Base-by-base conservation (phyloP, 257 asterid genomes). In the Salvia miltiorrhiza region DNA sequence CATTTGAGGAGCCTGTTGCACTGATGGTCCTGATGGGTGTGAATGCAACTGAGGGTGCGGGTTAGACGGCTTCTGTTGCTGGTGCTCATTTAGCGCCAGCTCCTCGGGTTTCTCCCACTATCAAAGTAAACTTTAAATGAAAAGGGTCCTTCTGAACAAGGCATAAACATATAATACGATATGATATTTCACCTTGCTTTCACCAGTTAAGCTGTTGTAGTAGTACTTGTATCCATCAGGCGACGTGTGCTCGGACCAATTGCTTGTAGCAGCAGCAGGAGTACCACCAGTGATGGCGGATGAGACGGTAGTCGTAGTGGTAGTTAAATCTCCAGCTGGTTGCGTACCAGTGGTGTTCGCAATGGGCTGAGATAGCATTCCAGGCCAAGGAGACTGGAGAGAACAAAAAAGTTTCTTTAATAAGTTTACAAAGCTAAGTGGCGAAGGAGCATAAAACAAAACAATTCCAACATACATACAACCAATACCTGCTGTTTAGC, bases 81-180 rank as follows among this genome's bases (percentile, higher is more conserved):
- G 88, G 68, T 81, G 87, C 77, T 93, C 95, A 70, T 65, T 72
- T 20, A 69, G 41, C n/a, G 65, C 58, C 74, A 93, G 74, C 77
- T 93, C 97, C 63, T 88, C 93, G 9, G 97, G 98, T 80, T 93
- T 90, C 75, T 93, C 97, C 98, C 98, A 93, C 98, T 93, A 75
- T 71, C 65, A 56, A 12, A 71, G 41, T 14, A 63, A 53, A 70
- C 35, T 19, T 49, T 60, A 55, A 26, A 69, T 60, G 52, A 75
- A 62, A 73, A 43, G 16, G 41, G 60, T 20, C 23, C 58, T 70
- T 54, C 37, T 23, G 2, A 67, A 28, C 2, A 52, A 61, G 28
- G 23, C 28, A 55, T 1, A 70, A 41, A 70, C 14, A 24, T 16
- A 56, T 55, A 57, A 39, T 41, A 37, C 9, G 2, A 37, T 37